phyloP scores from a whole-genome alignment of 139 green algal genomes.

The Asterochloris erici region DNA sequence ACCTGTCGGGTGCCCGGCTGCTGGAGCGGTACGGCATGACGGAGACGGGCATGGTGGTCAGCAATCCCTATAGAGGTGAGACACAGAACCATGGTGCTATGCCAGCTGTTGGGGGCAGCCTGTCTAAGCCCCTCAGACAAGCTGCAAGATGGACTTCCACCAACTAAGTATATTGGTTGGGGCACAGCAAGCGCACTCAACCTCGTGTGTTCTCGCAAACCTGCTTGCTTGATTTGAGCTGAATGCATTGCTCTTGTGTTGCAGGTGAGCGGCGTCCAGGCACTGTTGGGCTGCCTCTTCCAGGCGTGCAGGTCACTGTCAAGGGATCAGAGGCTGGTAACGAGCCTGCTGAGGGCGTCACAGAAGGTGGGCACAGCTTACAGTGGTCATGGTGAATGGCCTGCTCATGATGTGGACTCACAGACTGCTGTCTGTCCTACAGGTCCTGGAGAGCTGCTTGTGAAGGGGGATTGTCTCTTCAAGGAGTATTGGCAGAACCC shows the following conservation, averaged over 20 bases:
- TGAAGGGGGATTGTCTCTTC: conserved; percentile 79
- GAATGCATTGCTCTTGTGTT: neutral
- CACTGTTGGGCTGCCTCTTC: conserved; percentile 82
- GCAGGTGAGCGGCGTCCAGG: conserved; percentile 61
- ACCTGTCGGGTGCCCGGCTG: conserved; percentile 52
- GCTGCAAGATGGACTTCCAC: neutral
- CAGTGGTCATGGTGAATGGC: too few species aligned
- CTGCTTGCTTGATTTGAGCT: neutral
- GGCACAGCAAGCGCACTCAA: neutral
- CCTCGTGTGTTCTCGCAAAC: neutral
- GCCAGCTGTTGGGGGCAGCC: neutral
- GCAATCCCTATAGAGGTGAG: conserved; percentile 68
- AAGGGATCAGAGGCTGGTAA: neutral
- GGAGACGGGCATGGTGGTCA: conserved; percentile 95
- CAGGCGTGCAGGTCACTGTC: conserved; percentile 53
- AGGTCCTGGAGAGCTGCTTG: conserved; percentile 1
- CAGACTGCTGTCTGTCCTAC: neutral
- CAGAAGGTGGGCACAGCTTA: too few species aligned
- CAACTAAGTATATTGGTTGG: neutral
- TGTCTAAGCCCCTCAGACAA: neutral
- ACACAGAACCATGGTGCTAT: neutral
- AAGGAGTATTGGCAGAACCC: conserved; percentile 80
- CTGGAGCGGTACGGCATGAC: conserved; percentile 99
- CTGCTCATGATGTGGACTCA: too few species aligned
- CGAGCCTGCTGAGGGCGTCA: neutral